Base-by-base conservation (phyloP, 2,329 filamentous ascomycete genomes). In the Aspergillus aculeatus region DNA sequence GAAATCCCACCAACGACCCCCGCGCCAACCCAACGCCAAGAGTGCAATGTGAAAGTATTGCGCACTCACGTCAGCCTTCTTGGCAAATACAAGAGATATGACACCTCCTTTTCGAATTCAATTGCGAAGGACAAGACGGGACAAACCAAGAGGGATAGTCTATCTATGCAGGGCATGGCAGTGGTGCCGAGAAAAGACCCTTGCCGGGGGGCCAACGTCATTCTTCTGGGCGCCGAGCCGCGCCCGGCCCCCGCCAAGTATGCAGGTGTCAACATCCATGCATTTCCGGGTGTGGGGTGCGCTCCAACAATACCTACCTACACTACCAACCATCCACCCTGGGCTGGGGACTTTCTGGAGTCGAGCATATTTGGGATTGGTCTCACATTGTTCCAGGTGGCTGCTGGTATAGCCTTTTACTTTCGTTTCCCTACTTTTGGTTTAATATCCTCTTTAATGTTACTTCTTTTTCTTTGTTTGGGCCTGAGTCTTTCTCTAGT, bases 201-300 rank as follows among this genome's bases (percentile, higher is more conserved):
- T 58, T 35, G 23, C 32, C 54, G 49, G 52, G 58, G 56, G 58
- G 60, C 54, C 54, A 52, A 65, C 62, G 68, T 70, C 63, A 67
- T 67, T 55, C 53, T 47, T 52, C 60, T 60, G 49, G 44, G 59
- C 54, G 54, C 56, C 50, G 61, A 44, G 38, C 38, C 38, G 38
- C 38, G 14, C 38, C 38, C 38, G 38, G 38, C 38, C 38, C 38
- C 32, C 35, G 62, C 64, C 63, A 64, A 62, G 62, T 38, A 65
- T 62, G 64, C 61, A 61, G 32, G 53, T 61, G 50, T 61, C 54
- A 38, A 59, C 47, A 47, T 44, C 52, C 60, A 57, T 38, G 51
- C 48, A 53, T 24, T 16, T 14, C 41, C 24, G 57, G 26, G 41
- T 35, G 24, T 35, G 32, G 32, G 32, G 32, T 12, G 26, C 26